Base-by-base conservation (phyloP, 148 eudicot genomes). In the Pharnaceum exiguum region DNA sequence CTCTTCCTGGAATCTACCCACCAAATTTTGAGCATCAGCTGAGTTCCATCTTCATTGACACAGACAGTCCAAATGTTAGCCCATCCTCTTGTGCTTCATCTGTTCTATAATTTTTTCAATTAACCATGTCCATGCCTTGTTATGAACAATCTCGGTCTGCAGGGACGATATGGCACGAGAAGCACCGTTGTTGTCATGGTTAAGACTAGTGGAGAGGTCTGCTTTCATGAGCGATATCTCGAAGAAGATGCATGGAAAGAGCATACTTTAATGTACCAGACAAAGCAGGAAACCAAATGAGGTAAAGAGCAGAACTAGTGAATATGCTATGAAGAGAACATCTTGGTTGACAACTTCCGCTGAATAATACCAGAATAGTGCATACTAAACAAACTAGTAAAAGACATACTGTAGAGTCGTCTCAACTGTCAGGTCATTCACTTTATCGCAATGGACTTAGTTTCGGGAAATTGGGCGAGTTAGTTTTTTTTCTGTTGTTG, bases 161-260 rank as follows among this genome's bases (percentile, higher is more conserved):
- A 90, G 95, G 89, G 89, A 30, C 84, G 66, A 49, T 86, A 90
- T 75, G 95, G 97, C 33, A 90, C 95, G 11, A 75, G 95, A 73
- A 86, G 97, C 77, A 84, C 71, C 22, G 74, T 91, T 9, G 78
- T 64, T 2, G 62, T 90, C 50, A 33, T 57, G 8, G 61, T 82
- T n/a, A 76, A 75, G 42, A 59, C 35, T 46, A 58, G 55, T 46
- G 85, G 87, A 39, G 79, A 76, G 46, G 75, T 84, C 8, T 68
- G 68, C 59, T 86, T 86, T 60, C 73, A 66, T 24, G 97, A 90
- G 59, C 74, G 67, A 7, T 76, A 71, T 63, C 71, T 90, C 12
- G 89, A 80, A 51, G 72, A 67, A 0, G 74, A 61, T 31, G 16
- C 30, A 8, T 90, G 95, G 97, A 73, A 79, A 71, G 87, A 84